phyloP scores from a whole-genome alignment of 768 basidiomycete species.

The Rhizopogon vesiculosus region DNA sequence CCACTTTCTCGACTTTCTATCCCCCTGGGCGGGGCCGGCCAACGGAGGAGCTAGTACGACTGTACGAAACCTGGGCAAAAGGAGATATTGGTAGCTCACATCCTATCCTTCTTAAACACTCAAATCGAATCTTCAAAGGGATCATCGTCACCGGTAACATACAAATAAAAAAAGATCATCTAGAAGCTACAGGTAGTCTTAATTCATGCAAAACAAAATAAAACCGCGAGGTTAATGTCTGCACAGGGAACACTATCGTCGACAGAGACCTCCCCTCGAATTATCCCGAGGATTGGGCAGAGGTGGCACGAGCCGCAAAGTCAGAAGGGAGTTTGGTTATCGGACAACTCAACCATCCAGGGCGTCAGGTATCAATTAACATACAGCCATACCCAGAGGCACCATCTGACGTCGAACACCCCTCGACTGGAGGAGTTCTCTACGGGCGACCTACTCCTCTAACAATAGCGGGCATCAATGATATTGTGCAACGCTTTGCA shows the following conservation, averaged over 20 bases:
- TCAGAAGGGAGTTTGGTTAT: slow-evolving; percentile 24
- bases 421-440: slow-evolving; percentile 25
- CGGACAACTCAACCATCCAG: slow-evolving; percentile 29
- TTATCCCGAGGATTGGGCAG: slow-evolving; percentile 16
- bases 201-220: not conserved
- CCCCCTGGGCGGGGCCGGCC: slow-evolving; percentile 24
- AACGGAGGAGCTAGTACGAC: slow-evolving; percentile 28
- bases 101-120: not conserved
- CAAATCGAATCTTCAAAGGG: slow-evolving; percentile 14
- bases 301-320: slow-evolving; percentile 27
- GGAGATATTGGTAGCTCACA: slow-evolving; percentile 22
- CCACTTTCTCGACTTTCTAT: slow-evolving; percentile 27
- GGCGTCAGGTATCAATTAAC: slow-evolving; percentile 29
- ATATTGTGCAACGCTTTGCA: slow-evolving; percentile 46
- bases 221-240: not conserved
- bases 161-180: slow-evolving; percentile 29
- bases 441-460: slow-evolving; percentile 32
- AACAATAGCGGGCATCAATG: slow-evolving; percentile 42
- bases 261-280: slow-evolving; percentile 21
- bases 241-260: slow-evolving; percentile 27
- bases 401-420: slow-evolving; percentile 29
- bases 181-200: slow-evolving; percentile 27
- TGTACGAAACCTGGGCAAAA: slow-evolving; percentile 29
- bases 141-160: slow-evolving; percentile 29
- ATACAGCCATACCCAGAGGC: slow-evolving; percentile 31